Evolutionary conservation across 2,329 filamentous ascomycete genomes (phyloP).

Genomic region (Alternaria triticina): DNA sequence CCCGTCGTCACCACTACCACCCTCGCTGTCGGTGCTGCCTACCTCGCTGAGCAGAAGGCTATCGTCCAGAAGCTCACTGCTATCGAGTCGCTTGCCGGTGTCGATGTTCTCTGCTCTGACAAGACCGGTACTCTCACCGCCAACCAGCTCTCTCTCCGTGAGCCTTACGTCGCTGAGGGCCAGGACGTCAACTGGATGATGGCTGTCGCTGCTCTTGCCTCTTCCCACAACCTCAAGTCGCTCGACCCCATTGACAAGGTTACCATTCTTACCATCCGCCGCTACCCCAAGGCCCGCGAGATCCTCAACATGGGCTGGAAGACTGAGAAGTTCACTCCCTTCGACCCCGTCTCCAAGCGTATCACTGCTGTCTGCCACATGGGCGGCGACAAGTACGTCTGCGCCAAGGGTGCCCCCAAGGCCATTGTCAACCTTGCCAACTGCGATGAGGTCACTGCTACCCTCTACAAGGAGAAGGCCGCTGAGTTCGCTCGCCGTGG

Average conservation of each 20-base stretch:
- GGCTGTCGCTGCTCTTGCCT: slow-evolving; percentile 77
- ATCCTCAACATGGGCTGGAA: slow-evolving; percentile 77
- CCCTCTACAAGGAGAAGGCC: slow-evolving; percentile 74
- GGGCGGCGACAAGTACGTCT: slow-evolving; percentile 73
- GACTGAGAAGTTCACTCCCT: slow-evolving; percentile 78
- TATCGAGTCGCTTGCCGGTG: slow-evolving; percentile 71
- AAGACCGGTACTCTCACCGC: slow-evolving; percentile 81
- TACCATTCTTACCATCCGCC: slow-evolving; percentile 76
- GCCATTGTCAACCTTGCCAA: slow-evolving; percentile 73
- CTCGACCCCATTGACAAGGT: slow-evolving; percentile 82
- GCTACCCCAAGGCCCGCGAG: slow-evolving; percentile 78
- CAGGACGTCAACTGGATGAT: slow-evolving; percentile 86
- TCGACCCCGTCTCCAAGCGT: slow-evolving; percentile 81
- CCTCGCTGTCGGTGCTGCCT: slow-evolving; percentile 77
- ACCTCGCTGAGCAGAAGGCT: slow-evolving; percentile 77
- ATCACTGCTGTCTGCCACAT: slow-evolving; percentile 74
- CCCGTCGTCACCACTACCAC: slow-evolving; percentile 81
- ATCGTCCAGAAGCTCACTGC: slow-evolving; percentile 82
- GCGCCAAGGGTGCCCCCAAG: slow-evolving; percentile 79
- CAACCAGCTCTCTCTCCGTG: slow-evolving; percentile 77
- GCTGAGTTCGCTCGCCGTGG: slow-evolving; percentile 78
- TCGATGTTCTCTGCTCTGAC: slow-evolving; percentile 80
- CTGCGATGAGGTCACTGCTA: slow-evolving; percentile 69
- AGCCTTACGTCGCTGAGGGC: slow-evolving; percentile 77
- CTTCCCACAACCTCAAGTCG: slow-evolving; percentile 79